Evolutionary conservation across 306 rosid species (phyloP), one percentile per base, ranked within the genome.

Genomic region (Cucumis hystrix): DNA sequence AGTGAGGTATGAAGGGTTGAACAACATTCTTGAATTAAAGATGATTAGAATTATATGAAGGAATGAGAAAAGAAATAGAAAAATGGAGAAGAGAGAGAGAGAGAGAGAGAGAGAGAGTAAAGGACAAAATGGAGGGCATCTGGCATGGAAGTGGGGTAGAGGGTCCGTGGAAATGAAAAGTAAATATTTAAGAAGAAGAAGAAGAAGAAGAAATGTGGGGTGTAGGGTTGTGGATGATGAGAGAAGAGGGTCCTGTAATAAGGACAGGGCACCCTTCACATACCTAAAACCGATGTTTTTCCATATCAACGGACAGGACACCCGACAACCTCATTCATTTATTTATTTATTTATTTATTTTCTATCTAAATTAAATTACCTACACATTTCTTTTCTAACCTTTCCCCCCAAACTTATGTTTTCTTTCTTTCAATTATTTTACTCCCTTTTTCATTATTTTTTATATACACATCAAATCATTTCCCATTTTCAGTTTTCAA

Each of bases 261-360:
- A 63, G 49, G 72, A 65, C 72, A 65, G 72, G 49, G 25, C 72
- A 65, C 28, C 72, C 72, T 65, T 37, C 72, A 18, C 72, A 65
- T 15, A 65, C 72, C 72, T 65, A 35, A 65, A 65, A 25, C 72
- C 37, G 37, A 33, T 33, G 14, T 20, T 45, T 45, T 70, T 43
- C 75, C 75, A 45, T 45, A 37, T 37, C 75, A 10, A 47, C 39
- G 75, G 75, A 70, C 58, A 69, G 20, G 20, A 45, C 75, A 70
- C 20, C 75, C 58, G 75, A 69, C 75, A 70, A 45, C 75, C 75
- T 70, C 75, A 70, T 43, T 43, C 75, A 12, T 70, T 70, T 33
- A 2, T 33, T 33, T 23, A 23, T 23, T 70, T 70, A 1, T 28
- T 0, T 28, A 4, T 37, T 37, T 37, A 4, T 37, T 37, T 37